A percentile compares a stretch with the other conserved stretches of the same genome.
These are phyloP conservation scores for Alternaria sp. DNA, from an alignment of 2,329 filamentous ascomycete species.

Conservation along the genomic window DNA sequence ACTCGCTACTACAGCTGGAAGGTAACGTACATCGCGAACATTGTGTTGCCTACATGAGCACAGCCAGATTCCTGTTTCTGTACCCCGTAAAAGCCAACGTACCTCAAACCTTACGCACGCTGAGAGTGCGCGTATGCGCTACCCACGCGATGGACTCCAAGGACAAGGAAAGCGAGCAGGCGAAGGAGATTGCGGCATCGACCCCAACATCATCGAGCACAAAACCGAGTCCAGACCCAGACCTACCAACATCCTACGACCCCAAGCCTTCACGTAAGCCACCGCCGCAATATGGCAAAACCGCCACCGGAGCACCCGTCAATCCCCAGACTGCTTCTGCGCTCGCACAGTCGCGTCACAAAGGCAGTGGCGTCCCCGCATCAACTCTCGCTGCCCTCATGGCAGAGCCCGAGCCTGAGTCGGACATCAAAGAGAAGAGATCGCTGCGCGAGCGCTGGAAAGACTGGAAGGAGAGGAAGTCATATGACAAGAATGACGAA, in stretches of 20 bases:
- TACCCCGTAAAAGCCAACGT: neutral
- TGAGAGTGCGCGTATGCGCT: too few species aligned
- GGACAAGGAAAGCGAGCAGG: neutral
- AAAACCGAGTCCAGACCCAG: neutral
- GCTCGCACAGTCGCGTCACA: neutral
- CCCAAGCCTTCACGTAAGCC: constrained; percentile 7
- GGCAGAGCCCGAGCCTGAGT: neutral
- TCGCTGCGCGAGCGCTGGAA: neutral
- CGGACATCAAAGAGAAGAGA: neutral
- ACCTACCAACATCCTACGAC: constrained; percentile 4
- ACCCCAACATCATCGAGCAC: neutral
- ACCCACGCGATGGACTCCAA: neutral
- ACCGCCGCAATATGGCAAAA: constrained; percentile 2
- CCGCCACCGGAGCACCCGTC: neutral
- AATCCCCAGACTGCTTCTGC: neutral
- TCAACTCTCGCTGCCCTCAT: neutral
- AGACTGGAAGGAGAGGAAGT: neutral
- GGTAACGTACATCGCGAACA: neutral
- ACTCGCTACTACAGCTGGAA: too few species aligned
- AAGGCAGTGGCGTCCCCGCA: neutral
- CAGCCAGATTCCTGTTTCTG: neutral
- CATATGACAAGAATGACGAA: neutral
- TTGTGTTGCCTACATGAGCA: neutral
- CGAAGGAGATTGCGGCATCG: neutral
- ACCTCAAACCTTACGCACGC: neutral